Evolutionary conservation across 257 asterid genomes (phyloP).

Genomic region (Parsonsia alboflavescens): DNA sequence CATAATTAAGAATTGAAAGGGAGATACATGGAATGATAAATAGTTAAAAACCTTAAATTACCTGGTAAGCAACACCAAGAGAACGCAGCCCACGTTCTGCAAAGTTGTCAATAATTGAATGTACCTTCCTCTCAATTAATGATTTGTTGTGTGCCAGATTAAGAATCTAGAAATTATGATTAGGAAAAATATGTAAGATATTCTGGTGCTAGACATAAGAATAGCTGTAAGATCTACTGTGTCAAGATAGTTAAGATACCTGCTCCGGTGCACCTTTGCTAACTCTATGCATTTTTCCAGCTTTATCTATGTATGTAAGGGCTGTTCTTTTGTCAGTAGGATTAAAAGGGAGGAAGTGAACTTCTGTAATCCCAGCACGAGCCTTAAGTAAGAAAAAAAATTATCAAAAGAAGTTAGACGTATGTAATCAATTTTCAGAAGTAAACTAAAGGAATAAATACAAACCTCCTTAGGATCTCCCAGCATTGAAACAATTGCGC

Average conservation of each 20-base stretch:
- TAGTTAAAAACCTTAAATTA: not conserved
- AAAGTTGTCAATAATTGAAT: conserved; percentile 29
- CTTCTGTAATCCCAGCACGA: conserved; percentile 32
- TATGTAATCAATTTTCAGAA: not conserved
- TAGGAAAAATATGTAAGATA: not conserved
- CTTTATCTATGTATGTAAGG: conserved; percentile 30
- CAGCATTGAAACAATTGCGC: conserved; percentile 38
- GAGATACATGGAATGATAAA: not conserved
- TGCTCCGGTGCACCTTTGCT: conserved; percentile 46
- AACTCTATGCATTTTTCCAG: conserved; percentile 36
- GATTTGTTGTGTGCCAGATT: conserved; percentile 32
- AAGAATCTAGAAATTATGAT: conserved; percentile 22
- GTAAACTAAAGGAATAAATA: not conserved
- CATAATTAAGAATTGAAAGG: not conserved
- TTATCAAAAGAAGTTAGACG: not conserved
- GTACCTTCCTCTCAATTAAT: conserved; percentile 28
- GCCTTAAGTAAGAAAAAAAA: conserved; percentile 17
- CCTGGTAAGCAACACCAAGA: conserved; percentile 37
- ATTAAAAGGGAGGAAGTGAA: conserved; percentile 38
- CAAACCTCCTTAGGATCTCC: conserved; percentile 39
- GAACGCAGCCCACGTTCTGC: conserved; percentile 40
- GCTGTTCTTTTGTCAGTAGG: conserved; percentile 41
- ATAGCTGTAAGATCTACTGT: not conserved
- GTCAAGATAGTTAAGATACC: conserved; percentile 8
- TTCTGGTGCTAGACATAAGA: not conserved